Evolutionary conservation across 75 land plant species (phyloP), one percentile per base, ranked within the genome.

Genomic region (Cunninghamia lanceolata): DNA sequence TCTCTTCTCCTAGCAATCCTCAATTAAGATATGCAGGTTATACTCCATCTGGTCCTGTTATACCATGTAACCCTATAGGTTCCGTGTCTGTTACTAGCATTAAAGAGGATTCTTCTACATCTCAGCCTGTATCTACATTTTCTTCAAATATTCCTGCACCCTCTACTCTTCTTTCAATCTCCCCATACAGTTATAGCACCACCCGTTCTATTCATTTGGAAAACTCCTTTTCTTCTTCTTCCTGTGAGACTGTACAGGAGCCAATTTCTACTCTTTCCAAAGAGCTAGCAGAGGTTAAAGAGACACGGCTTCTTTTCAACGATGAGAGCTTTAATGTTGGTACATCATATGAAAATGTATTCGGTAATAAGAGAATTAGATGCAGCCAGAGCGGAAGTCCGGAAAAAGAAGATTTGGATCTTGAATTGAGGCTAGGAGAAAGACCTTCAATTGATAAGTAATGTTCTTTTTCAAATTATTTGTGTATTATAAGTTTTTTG

Each of bases 371-470:
- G 45, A 77, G 25, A 77, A 39, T 8, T 40, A 19, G 45, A 77
- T 77, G 17, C 80, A 39, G 80, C 43, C 8, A 77, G 19, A n/a
- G 52, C 11, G 82, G 46, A 36, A 34, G 40, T 74, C 15, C 76
- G 63, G 63, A 85, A n/a, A 70, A 85, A 1, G 91, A 93, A 32
- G 91, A 92, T 10, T 59, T 93, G 45, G 94, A 93, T 88, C 93
- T 93, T 59, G 94, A 93, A 88, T 92, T 93, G 19, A 88, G 94
- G 80, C 94, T 93, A 78, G 93, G 93, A 53, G 87, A 84, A 77
- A 71, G 82, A 16, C 92, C 90, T 28, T 81, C 91, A 82, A 88
- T 83, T 42, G 88, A 86, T 86, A 88, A 88, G 81, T 74, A 82
- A 25, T 36, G 28, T 5, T 19, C 3, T 17, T 21, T 21, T 9